Base-by-base conservation (phyloP, 2,329 filamentous ascomycete genomes). In the Ophiobolus disseminans region DNA sequence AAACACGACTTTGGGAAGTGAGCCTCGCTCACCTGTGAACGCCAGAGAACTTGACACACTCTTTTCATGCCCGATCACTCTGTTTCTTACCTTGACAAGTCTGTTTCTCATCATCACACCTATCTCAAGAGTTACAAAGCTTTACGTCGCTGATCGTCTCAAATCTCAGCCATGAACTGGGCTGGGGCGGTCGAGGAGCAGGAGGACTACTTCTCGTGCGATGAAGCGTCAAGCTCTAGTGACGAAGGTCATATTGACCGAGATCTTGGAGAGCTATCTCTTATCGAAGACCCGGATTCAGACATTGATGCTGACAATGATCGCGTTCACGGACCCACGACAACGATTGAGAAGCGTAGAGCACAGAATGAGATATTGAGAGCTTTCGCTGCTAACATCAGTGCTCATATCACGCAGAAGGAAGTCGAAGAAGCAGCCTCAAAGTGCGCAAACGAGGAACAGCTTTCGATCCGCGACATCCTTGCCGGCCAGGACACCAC, bases 381-480 rank as follows among this genome's bases (percentile, higher is more conserved):
- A 16, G 56, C 62, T 6, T 79, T 73, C 61, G 72, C 76, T 11
- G 70, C 72, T 19, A 68, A 76, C 40, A 73, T 75, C 42, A 77
- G 75, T n/a, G 64, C 76, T 31, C 63, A 74, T 21, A 62, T 76
- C n/a, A 73, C 74, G 0, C 66, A 74, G 28, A 68, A 73, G 40
- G 73, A 76, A 42, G 54, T 73, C 25, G 72, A 73, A 39, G 61
- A 69, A 17, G 68, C 60, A n/a, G 60, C 45, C 20, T 49, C 72
- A 16, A 62, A 67, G 35, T 57, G 55, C n/a, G 58, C 64, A 21
- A 74, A 77, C 17, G 75, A 82, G 43, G 78, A 82, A 38, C 64
- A 69, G 14, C 73, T 82, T 16, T 84, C 81, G 1, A 80, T 82
- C 31, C 74, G 75, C n/a, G 74, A 78, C 36, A 72, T 86, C 4